Evolutionary conservation across 352 stramenopile species (phyloP).

Genomic region (Pythium myriotylum): DNA sequence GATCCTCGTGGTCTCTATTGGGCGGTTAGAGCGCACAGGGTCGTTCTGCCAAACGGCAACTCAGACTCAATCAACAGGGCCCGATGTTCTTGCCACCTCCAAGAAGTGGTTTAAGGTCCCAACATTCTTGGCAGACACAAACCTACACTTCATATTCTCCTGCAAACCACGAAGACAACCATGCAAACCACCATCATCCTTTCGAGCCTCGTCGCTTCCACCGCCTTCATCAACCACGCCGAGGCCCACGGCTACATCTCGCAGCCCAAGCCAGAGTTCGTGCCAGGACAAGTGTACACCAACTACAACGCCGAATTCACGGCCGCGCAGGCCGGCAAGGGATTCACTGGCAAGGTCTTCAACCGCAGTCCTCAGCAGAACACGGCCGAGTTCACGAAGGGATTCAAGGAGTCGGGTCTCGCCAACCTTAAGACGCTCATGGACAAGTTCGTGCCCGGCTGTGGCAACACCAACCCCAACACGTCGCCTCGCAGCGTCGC

Average conservation of each 20-base stretch:
- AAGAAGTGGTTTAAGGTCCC: no score
- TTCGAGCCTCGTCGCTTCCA: no score
- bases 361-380: slow-evolving; percentile 27
- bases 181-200: no score
- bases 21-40: no score
- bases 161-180: no score
- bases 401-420: slow-evolving; percentile 24
- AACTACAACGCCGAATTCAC: slow-evolving; percentile 38
- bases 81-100: no score
- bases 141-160: no score
- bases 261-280: slow-evolving; percentile 26
- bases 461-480: slow-evolving; percentile 27
- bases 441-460: slow-evolving; percentile 24
- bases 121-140: no score
- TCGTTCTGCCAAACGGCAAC: no score
- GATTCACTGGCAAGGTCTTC: slow-evolving; percentile 40
- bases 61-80: no score
- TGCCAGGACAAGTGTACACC: slow-evolving; percentile 26
- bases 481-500: slow-evolving; percentile 14
- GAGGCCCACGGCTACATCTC: slow-evolving; percentile 40
- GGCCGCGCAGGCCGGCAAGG: slow-evolving; percentile 16
- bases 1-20: no score
- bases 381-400: slow-evolving; percentile 18
- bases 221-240: no score
- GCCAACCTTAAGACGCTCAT: slow-evolving; percentile 26